Percentiles rank a stretch among this genome's conserved stretches.
Evolutionary conservation across 1,284 basidiomycete genomes (phyloP).

Genomic region (Microbotryum scabiosae): DNA sequence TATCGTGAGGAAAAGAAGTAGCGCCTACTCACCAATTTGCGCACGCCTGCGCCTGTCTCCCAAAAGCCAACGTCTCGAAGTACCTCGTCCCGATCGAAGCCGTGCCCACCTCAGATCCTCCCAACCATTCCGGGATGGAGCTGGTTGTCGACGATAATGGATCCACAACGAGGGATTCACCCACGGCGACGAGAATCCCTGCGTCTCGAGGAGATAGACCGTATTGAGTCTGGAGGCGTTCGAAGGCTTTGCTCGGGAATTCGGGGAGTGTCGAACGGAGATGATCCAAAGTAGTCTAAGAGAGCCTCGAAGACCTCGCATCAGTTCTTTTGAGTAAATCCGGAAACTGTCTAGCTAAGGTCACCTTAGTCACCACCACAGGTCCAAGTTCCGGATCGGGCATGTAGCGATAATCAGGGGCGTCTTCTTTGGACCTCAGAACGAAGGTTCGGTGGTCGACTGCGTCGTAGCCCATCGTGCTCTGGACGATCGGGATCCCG

Average conservation of each 20-base stretch:
- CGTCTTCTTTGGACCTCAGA: slow-evolving; percentile 82
- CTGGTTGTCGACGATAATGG: slow-evolving; percentile 53
- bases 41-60: slow-evolving; percentile 58
- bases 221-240: slow-evolving; percentile 51
- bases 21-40: no score
- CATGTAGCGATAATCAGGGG: slow-evolving; percentile 96
- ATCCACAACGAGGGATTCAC: slow-evolving; percentile 32
- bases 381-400: slow-evolving; percentile 89
- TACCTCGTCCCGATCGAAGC: slow-evolving; percentile 54
- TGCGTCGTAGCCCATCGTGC: slow-evolving; percentile 88
- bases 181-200: slow-evolving; percentile 51
- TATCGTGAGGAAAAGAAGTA: neutral
- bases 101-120: slow-evolving; percentile 49
- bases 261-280: slow-evolving; percentile 61
- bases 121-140: slow-evolving; percentile 38
- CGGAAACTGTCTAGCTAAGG: neutral
- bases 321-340: no score
- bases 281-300: neutral
- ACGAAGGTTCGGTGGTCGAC: slow-evolving; percentile 68
- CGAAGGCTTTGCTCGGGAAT: slow-evolving; percentile 60
- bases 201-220: slow-evolving; percentile 58
- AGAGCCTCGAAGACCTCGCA: no score
- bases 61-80: slow-evolving; percentile 59
- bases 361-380: slow-evolving; percentile 48
- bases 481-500: slow-evolving; percentile 56